Base-by-base conservation (phyloP, 345 rosid genomes). In the Linum tenue region DNA sequence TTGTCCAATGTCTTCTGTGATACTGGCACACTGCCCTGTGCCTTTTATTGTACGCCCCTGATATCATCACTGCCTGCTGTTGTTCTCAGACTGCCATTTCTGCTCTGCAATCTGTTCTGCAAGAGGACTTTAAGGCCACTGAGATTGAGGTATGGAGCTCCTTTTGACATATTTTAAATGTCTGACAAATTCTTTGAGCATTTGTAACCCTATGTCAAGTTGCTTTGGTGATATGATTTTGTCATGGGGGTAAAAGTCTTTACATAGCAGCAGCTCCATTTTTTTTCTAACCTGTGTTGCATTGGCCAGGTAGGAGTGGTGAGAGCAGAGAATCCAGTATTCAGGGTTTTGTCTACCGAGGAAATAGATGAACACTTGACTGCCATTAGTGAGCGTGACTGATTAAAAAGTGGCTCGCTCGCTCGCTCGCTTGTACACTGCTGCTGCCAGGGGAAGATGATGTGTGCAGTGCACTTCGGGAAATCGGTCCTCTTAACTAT, bases 71-170 rank as follows among this genome's bases (percentile, higher is more conserved):
- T 39, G 50, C 6, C 31, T 16, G 12, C 58, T 58, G 8, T 22
- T 22, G 31, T 22, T 22, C 31, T 38, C 69, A 89, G 96, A 85
- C 89, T 67, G 83, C 94, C 22, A 82, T 89, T 65, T 89, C 94
- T 56, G 96, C 91, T 56, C 74, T 89, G 74, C 92, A 89, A 69
- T 82, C 96, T 48, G 94, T 86, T 77, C 96, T 89, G 48, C 96
- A 89, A 67, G 92, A 89, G 80, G 96, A 89, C 75, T 86, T 89
- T 85, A 89, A 89, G 84, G 94, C 96, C 31, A 89, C 89, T 65
- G 96, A 89, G 76, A 89, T 89, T 72, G 96, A 89, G 96, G 94
- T 89, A 81, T 14, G 59, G 16, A 15, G 16, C 53, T 37, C n/a
- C 10, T 42, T 55, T 58, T 56, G 8, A 15, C 53, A 14, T 15